Percentiles rank a stretch among this genome's conserved stretches.
These are phyloP conservation scores for Neovahlkampfia damariscottae DNA, from an alignment of 78 protist genomes.

Conservation along the genomic window DNA sequence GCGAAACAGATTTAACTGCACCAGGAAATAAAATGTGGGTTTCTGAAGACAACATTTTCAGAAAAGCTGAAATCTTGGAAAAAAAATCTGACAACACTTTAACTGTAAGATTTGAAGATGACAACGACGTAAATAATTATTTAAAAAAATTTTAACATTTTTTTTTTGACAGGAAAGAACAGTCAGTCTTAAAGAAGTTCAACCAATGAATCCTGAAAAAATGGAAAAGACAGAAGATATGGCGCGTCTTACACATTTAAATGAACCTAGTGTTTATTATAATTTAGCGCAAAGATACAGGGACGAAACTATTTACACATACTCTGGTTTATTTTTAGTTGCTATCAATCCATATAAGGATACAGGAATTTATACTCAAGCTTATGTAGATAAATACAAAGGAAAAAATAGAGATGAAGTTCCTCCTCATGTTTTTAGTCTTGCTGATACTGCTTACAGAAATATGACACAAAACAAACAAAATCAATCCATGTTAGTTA, in stretches of 20 bases:
- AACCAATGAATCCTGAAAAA: background rate
- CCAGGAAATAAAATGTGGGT: too few species aligned
- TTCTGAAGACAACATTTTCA: too few species aligned
- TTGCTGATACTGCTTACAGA: background rate
- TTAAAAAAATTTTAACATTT: too few species aligned
- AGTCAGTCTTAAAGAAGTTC: background rate
- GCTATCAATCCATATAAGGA: background rate
- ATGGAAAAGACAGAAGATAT: background rate
- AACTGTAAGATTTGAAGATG: too few species aligned
- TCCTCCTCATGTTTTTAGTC: background rate
- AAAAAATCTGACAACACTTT: too few species aligned
- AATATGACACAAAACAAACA: background rate
- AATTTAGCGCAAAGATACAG: background rate
- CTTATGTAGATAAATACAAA: background rate
- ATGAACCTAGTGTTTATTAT: background rate
- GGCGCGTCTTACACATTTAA: background rate
- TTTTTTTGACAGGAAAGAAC: too few species aligned
- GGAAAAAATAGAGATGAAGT: background rate
- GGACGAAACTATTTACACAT: background rate
- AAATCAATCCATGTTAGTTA: background rate
- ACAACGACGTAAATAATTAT: too few species aligned
- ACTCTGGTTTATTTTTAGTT: background rate
- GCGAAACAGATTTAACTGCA: too few species aligned
- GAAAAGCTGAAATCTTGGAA: too few species aligned
- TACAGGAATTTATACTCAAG: background rate